Conservation (phyloP, 2,329 filamentous ascomycete genomes). For the Cladosporium velox region DNA sequence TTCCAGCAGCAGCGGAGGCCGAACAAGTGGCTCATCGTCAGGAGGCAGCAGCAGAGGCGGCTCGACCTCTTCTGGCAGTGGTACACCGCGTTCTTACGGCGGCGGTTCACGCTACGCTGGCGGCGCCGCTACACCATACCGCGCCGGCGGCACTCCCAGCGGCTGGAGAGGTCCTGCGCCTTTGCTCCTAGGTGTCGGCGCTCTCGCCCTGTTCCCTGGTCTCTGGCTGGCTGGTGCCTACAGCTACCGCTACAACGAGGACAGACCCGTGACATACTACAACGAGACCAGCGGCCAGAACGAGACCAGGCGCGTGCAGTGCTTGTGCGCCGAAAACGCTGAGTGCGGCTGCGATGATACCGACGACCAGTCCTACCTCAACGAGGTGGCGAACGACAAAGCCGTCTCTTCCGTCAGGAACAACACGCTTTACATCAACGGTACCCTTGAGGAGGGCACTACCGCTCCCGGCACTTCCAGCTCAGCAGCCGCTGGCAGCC, state of each 20-base stretch:
- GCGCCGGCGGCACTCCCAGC: conserved; percentile 41
- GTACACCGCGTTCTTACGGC: conserved; percentile 50
- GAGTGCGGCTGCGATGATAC: conserved; percentile 72
- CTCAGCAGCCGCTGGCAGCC: conserved; percentile 27
- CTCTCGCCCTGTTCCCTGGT: conserved; percentile 61
- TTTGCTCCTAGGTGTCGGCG: conserved; percentile 55
- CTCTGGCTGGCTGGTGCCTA: conserved; percentile 66
- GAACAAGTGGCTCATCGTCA: conserved; percentile 27
- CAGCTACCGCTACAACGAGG: conserved; percentile 63
- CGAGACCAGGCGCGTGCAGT: conserved; percentile 63
- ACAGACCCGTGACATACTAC: conserved; percentile 53
- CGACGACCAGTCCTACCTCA: conserved; percentile 58
- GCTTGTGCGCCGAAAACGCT: conserved; percentile 59
- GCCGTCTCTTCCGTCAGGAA: conserved; percentile 65
- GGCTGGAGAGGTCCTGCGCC: conserved; percentile 49
- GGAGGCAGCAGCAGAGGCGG: conserved; percentile 31
- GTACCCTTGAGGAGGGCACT: conserved; percentile 62
- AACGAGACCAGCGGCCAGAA: conserved; percentile 53
- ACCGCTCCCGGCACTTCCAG: conserved; percentile 42
- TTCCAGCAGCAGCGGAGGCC: conserved; percentile 14
- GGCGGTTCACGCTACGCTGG: conserved; percentile 64
- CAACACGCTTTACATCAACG: conserved; percentile 71
- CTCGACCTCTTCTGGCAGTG: conserved; percentile 42
- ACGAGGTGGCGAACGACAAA: conserved; percentile 62
- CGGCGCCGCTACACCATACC: conserved; percentile 64